These are phyloP conservation scores for Hortiboletus rubellus DNA, from an alignment of 1,284 basidiomycete genomes.

Conservation along the genomic window DNA sequence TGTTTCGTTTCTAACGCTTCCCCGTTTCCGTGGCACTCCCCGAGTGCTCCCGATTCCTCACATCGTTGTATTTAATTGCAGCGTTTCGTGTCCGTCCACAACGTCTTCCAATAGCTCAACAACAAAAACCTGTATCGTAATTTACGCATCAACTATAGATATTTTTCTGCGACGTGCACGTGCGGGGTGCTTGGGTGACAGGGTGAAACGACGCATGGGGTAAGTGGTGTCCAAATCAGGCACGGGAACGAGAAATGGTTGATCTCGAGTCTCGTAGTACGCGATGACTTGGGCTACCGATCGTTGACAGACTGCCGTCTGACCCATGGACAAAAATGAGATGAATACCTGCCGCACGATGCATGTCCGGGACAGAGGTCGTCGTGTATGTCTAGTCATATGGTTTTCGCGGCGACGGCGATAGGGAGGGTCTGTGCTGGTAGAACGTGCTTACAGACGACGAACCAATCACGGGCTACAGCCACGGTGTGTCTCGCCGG, in stretches of 20 bases:
- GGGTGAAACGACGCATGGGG: too few relatives aligned
- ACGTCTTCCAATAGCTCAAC: conserved; percentile 13
- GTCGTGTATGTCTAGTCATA: conserved; percentile 99
- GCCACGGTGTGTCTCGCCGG: conserved; percentile 47
- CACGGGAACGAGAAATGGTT: too few relatives aligned
- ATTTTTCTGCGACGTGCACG: conserved; percentile 16
- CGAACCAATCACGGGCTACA: too few relatives aligned
- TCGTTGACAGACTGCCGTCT: too few relatives aligned
- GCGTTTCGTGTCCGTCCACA: neutral
- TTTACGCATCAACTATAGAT: conserved; percentile 40
- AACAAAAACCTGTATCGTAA: conserved; percentile 2
- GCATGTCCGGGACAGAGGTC: conserved; percentile 64
- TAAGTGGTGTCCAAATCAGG: too few relatives aligned
- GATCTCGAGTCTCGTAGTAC: too few relatives aligned
- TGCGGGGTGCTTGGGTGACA: conserved; percentile 37
- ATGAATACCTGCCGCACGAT: too few relatives aligned
- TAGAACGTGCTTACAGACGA: conserved; percentile 17
- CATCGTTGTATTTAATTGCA: conserved; percentile 23
- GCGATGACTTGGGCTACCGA: too few relatives aligned
- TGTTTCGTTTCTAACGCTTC: conserved; percentile 8
- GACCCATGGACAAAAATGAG: too few relatives aligned
- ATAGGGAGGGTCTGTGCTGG: conserved; percentile 44
- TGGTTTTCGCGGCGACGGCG: conserved; percentile 74
- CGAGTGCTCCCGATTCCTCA: conserved; percentile 1
- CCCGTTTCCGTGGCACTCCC: neutral